A percentile compares a stretch with the other conserved stretches of the same genome.
These are phyloP conservation scores for Aspergillus unguis DNA, from an alignment of 2,329 filamentous ascomycete species.

Conservation along the genomic window DNA sequence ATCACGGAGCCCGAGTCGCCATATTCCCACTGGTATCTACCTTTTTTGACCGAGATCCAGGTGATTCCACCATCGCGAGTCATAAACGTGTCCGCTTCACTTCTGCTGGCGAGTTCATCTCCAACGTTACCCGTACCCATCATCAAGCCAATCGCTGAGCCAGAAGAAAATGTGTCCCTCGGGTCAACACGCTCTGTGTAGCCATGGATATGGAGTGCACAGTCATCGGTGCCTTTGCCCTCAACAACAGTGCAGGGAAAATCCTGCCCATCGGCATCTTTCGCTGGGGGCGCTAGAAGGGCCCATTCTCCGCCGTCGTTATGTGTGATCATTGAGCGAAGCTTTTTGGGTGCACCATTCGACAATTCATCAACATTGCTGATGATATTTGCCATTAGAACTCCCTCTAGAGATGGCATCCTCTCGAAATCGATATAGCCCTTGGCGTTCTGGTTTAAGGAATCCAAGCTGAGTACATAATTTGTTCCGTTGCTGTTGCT, in stretches of 20 bases:
- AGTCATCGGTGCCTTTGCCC: slow-evolving; percentile 58
- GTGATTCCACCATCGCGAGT: slow-evolving; percentile 84
- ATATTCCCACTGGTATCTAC: slow-evolving; percentile 87
- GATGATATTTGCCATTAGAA: slow-evolving; percentile 82
- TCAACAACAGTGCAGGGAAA: slow-evolving; percentile 64
- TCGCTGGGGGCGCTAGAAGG: slow-evolving; percentile 67
- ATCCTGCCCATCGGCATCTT: slow-evolving; percentile 67
- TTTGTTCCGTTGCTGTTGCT: slow-evolving; percentile 98
- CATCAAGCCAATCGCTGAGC: slow-evolving; percentile 84
- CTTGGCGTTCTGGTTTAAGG: slow-evolving; percentile 72
- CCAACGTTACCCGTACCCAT: slow-evolving; percentile 92
- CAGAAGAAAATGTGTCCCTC: slow-evolving; percentile 80
- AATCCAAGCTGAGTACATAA: slow-evolving; percentile 77
- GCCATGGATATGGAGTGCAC: slow-evolving; percentile 87
- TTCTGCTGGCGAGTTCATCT: slow-evolving; percentile 60
- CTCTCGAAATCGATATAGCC: slow-evolving; percentile 96
- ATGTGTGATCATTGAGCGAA: slow-evolving; percentile 90
- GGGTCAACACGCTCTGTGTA: slow-evolving; percentile 87
- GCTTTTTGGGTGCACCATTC: slow-evolving; percentile 63
- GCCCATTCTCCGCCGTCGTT: slow-evolving; percentile 92
- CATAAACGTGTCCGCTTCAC: slow-evolving; percentile 84
- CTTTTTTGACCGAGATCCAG: slow-evolving; percentile 84
- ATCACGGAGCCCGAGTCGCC: slow-evolving; percentile 93
- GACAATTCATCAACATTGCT: slow-evolving; percentile 65
- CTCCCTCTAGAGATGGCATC: slow-evolving; percentile 86